These are phyloP conservation scores for Penicillium goetzii DNA, from an alignment of 495 filamentous ascomycete species.

Conservation along the genomic window DNA sequence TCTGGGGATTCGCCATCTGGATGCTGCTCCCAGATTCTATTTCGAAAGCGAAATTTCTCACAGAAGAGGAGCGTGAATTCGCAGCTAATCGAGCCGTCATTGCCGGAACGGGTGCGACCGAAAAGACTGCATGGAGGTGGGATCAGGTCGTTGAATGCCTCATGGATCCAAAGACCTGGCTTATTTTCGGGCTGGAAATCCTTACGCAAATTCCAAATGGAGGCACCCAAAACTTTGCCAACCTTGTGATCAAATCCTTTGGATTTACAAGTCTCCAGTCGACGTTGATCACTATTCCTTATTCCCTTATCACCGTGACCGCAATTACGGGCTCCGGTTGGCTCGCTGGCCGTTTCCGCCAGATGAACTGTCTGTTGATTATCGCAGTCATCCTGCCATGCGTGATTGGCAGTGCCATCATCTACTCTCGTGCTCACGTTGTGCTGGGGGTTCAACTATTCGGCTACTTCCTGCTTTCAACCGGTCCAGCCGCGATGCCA, in stretches of 20 bases:
- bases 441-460: constrained; percentile 55
- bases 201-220: constrained; percentile 52
- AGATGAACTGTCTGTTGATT: constrained; percentile 39
- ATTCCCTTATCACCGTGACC: constrained; percentile 44
- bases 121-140: constrained; percentile 59
- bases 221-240: constrained; percentile 50
- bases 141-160: constrained; percentile 57
- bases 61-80: constrained; percentile 55
- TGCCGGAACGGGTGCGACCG: constrained; percentile 51
- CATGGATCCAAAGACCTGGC: constrained; percentile 61
- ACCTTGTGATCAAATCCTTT: constrained; percentile 49
- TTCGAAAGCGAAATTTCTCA: constrained; percentile 61
- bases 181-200: constrained; percentile 61
- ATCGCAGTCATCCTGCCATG: constrained; percentile 33
- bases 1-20: constrained; percentile 58
- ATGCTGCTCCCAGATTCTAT: constrained; percentile 64
- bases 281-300: constrained; percentile 47
- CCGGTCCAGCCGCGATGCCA: constrained; percentile 59
- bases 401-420: constrained; percentile 62
- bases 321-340: constrained; percentile 44
- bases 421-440: constrained; percentile 57
- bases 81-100: constrained; percentile 53
- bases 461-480: constrained; percentile 61
- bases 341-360: constrained; percentile 38
- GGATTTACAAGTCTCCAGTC: constrained; percentile 48